Evolutionary conservation across 352 stramenopile genomes (phyloP), one percentile per base, ranked within the genome.

Genomic region (Pythium vanterpoolii): DNA sequence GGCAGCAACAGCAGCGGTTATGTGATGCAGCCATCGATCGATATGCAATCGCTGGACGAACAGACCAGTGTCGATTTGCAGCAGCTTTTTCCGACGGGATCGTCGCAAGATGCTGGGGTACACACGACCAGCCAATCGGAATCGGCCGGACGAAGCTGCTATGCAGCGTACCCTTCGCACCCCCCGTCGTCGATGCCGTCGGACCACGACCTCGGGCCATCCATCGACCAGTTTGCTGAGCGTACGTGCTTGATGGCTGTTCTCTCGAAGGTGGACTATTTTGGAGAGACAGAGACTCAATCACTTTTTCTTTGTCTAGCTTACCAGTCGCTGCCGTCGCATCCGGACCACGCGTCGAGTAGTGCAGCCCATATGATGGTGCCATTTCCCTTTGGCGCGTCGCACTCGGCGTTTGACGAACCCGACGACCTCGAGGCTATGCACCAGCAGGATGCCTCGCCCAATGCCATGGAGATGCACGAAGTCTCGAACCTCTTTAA

Each of bases 11-110:
- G 31, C 6, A 26, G 44, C 16, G 39, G 16, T 23, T 64, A 64
- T 26, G 31, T 42, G 24, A 5, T 70, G 18, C 50, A 34, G 11
- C 36, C 63, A 14, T 36, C 50, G n/a, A 30, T 70, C 14, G 64
- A 63, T 3, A 63, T 71, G 64, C 57, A 43, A 21, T 43, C 53
- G 19, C 62, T 66, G 19, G 64, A 71, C 11, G 64, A 72, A 4
- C 50, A 45, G 28, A 59, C 34, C 1, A 48, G 21, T 24, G 64
- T 56, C 42, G 64, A 72, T 38, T 33, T 72, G 1, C 64, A 68
- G 54, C 64, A 72, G 50, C 59, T 72, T 16, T 72, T 72, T 23
- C 64, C 64, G 4, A 39, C 52, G 1, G 27, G 16, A 5, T 9
- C 40, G 3, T 64, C 53, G 1, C 34, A 55, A 5, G 52, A 40